phyloP scores from a whole-genome alignment of 805 yeast species.

The Nakazawaea pomicola region DNA sequence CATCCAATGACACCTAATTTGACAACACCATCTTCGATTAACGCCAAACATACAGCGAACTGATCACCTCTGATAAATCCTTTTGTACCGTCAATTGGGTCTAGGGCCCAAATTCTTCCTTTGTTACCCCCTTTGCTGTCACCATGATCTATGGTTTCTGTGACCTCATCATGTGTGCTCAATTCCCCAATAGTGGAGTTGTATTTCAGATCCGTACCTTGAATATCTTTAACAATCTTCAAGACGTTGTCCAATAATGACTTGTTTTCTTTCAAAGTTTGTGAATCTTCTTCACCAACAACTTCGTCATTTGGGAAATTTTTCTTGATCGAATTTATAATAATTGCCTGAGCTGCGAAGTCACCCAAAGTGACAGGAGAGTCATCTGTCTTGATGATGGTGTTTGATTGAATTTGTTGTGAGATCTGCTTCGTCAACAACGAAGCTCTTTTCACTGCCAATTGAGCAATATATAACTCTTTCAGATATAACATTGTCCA shows the following conservation, averaged over 20 bases:
- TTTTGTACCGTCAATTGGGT: conserved; percentile 97
- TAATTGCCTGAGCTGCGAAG: conserved; percentile 91
- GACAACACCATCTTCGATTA: conserved; percentile 80
- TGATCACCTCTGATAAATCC: conserved; percentile 96
- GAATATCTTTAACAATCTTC: conserved; percentile 50
- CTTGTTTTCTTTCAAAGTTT: conserved; percentile 48
- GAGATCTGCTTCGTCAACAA: conserved; percentile 61
- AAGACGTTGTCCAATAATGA: conserved; percentile 52
- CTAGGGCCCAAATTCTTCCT: conserved; percentile 95
- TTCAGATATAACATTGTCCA: conserved; percentile 24
- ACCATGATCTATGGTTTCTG: conserved; percentile 72
- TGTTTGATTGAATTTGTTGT: conserved; percentile 43
- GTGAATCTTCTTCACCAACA: conserved; percentile 93
- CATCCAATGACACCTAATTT: conserved; percentile 94
- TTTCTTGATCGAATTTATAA: conserved; percentile 73
- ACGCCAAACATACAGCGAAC: conserved; percentile 91
- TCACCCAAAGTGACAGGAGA: conserved; percentile 98
- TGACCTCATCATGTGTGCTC: conserved; percentile 41
- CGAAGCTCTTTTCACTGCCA: conserved; percentile 89
- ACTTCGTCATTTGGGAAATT: conserved; percentile 83
- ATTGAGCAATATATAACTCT: conserved; percentile 76
- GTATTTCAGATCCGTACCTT: conserved; percentile 34
- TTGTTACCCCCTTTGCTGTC: conserved; percentile 68
- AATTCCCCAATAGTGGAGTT: conserved; percentile 36
- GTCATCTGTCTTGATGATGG: conserved; percentile 70